A percentile compares a stretch with the other conserved stretches of the same genome.
Conservation (phyloP, 2,329 filamentous ascomycete species). For the Chaetomiaceae sp. region DNA sequence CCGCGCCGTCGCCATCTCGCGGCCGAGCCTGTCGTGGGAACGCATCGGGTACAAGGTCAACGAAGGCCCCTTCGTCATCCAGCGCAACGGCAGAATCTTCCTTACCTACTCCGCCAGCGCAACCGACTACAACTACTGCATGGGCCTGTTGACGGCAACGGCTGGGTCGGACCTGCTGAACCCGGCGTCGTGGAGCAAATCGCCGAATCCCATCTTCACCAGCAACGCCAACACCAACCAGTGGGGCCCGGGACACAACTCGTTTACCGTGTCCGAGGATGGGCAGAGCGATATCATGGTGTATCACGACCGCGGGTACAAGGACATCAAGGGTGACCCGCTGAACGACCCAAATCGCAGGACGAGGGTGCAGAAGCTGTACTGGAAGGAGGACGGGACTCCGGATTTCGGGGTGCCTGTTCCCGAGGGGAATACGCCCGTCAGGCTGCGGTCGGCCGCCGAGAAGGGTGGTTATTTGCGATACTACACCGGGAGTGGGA, state of each 20-base stretch:
- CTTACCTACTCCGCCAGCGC: constrained; percentile 24
- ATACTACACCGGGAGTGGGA: constrained; percentile 10
- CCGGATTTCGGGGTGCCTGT: constrained; percentile 32
- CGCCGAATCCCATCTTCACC: constrained; percentile 26
- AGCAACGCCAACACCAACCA: constrained; percentile 29
- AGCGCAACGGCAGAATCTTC: constrained; percentile 23
- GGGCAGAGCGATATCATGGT: constrained; percentile 30
- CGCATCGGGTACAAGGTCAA: constrained; percentile 26
- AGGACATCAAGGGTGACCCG: constrained; percentile 30
- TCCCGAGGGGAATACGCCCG: constrained; percentile 24
- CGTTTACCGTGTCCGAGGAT: constrained; percentile 31
- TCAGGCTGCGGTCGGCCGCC: constrained; percentile 20
- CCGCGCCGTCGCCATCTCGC: constrained; percentile 22
- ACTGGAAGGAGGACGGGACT: constrained; percentile 30
- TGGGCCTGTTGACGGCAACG: constrained; percentile 27
- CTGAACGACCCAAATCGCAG: constrained; percentile 28
- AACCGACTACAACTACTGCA: constrained; percentile 30
- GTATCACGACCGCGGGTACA: constrained; percentile 28
- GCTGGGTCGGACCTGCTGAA: constrained; percentile 26
- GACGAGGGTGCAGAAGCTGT: constrained; percentile 31
- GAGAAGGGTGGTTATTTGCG: constrained; percentile 20
- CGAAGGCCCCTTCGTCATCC: constrained; percentile 21
- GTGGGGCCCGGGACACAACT: constrained; percentile 31
- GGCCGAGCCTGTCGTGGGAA: constrained; percentile 21
- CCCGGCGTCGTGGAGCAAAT: constrained; percentile 27